phyloP scores from a whole-genome alignment of 2,329 filamentous ascomycete species.

The Aureobasidium sp. region DNA sequence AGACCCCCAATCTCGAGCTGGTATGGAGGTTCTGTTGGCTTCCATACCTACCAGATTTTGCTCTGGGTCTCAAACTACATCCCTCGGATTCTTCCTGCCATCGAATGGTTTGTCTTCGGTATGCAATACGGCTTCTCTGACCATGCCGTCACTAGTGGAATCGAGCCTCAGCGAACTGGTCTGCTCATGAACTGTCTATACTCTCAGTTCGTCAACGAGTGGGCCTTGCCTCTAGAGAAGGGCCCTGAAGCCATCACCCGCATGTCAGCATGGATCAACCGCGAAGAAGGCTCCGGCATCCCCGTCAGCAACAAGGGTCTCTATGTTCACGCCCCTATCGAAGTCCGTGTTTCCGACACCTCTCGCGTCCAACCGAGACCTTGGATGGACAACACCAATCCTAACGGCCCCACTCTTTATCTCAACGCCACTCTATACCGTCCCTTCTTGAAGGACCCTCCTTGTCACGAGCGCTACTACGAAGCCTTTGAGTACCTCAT shows the following conservation, averaged over 20 bases:
- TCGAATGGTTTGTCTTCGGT: slow-evolving; percentile 97
- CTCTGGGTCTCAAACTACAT: slow-evolving; percentile 82
- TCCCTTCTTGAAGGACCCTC: slow-evolving; percentile 81
- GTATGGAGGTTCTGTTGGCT: slow-evolving; percentile 85
- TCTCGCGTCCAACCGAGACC: slow-evolving; percentile 59
- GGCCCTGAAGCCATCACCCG: slow-evolving; percentile 89
- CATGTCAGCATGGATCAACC: slow-evolving; percentile 87
- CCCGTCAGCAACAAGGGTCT: slow-evolving; percentile 83
- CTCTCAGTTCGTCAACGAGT: slow-evolving; percentile 99
- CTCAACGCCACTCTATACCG: slow-evolving; percentile 92
- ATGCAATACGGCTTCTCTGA: slow-evolving; percentile 96
- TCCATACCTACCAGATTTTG: slow-evolving; percentile 92
- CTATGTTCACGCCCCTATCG: slow-evolving; percentile 90
- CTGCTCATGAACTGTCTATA: slow-evolving; percentile 98
- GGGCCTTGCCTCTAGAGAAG: slow-evolving; percentile 88
- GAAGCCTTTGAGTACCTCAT: slow-evolving; percentile 93
- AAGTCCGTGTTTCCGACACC: slow-evolving; percentile 88
- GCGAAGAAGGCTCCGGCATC: slow-evolving; percentile 74
- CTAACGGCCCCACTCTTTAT: slow-evolving; percentile 80
- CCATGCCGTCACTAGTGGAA: slow-evolving; percentile 72
- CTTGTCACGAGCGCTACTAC: slow-evolving; percentile 82
- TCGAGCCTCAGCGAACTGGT: slow-evolving; percentile 82
- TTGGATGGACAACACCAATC: slow-evolving; percentile 76
- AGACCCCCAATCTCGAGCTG: slow-evolving; percentile 72
- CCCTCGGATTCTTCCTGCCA: slow-evolving; percentile 82